Base-by-base conservation (phyloP, 352 stramenopile species). In the Pythium volutum region DNA sequence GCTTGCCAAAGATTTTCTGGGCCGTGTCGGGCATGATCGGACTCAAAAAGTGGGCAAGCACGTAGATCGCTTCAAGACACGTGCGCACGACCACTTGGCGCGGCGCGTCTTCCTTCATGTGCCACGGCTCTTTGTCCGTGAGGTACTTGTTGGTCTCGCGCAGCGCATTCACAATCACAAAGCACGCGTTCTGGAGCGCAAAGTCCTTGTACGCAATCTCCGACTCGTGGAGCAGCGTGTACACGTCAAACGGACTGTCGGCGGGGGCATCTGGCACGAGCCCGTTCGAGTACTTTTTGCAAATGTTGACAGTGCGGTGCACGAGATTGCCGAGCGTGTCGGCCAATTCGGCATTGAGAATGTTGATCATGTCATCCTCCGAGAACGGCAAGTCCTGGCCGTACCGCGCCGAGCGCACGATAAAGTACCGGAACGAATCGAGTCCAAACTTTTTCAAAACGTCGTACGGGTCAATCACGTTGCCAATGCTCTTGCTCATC, bases 401-500 rank as follows among this genome's bases (percentile, higher is more conserved):
- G 72, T 98, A 99, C 31, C 96, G 94, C 15, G 82, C 90, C 85
- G 73, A 91, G 81, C 88, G 86, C 53, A 93, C 76, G 39, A 97
- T 79, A 62, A 94, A 96, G 67, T 95, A 99, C 53, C 97, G 86
- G 77, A 99, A 98, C 47, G 95, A 97, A 73, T 99, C 97, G 10
- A 98, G 71, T 23, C 91, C 81, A 70, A 96, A 98, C 66, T 91
- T 96, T 43, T 85, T 68, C 8, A 99, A 87, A 64, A 99, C 88
- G 34, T 98, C 90, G 56, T 98, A 87, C 41, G 97, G 97, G 61
- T 98, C 91, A 52, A 99, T 89, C 20, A 99, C 95, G 77, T 99
- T 99, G 26, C 97, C 97, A 33, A 99, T 77, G 18, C 91, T 98
- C 76, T 99, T 99, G 66, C 90, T 98, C 78, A 99, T 99, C 82